phyloP scores from a whole-genome alignment of 129 eudicot species.

The Flaveria linearis region DNA sequence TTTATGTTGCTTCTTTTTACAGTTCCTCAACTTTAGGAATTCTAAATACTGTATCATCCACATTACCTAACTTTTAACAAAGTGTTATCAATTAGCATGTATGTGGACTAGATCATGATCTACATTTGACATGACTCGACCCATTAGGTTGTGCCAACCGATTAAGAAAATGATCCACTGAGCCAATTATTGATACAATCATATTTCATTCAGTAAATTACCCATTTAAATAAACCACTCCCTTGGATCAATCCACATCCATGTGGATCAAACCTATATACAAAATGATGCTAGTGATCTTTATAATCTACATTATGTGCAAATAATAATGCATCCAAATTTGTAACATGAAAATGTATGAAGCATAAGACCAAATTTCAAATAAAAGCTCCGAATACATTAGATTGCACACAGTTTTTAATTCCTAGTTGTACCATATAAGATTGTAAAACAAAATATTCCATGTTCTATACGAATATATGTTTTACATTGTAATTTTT shows the following conservation, averaged over 20 bases:
- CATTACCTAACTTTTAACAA: not conserved
- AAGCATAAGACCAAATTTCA: constrained; percentile 3
- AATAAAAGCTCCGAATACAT: not conserved
- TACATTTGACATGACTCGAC: not conserved
- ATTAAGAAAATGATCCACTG: not conserved
- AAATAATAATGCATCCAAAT: not conserved
- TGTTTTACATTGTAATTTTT: not conserved
- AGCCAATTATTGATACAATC: not conserved
- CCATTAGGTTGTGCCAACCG: not conserved
- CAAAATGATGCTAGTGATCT: not conserved
- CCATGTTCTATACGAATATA: not conserved
- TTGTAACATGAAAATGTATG: not conserved
- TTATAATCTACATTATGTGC: not conserved
- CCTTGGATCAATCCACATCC: not conserved
- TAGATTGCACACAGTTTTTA: not conserved
- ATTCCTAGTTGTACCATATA: not conserved
- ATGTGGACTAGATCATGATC: not conserved
- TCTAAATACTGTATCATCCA: not conserved
- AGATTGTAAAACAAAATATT: not conserved
- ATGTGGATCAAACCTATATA: not conserved
- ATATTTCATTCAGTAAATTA: not conserved
- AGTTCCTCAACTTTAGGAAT: constrained; percentile 9
- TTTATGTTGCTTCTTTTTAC: not conserved
- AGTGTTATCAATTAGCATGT: not conserved
- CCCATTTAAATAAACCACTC: not conserved